Base-by-base conservation (phyloP, 768 basidiomycete species). In the Inosperma sp. region DNA sequence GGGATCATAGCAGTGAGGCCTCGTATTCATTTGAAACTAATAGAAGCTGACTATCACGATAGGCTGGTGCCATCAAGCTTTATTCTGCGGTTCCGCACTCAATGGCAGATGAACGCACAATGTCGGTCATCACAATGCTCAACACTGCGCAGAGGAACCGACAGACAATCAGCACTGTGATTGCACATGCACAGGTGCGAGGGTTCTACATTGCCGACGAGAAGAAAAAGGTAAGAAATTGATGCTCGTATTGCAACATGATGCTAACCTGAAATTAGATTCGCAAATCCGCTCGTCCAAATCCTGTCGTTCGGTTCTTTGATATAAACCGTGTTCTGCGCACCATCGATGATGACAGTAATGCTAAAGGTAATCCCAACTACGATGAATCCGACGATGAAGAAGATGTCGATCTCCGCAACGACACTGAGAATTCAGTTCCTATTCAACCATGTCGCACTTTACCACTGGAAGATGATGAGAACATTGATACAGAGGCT, bases 61-160 rank as follows among this genome's bases (percentile, higher is more conserved):
- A 72, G 70, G 62, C 61, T 27, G 49, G 67, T 22, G 66, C 64
- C 2, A 55, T 69, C 36, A 70, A 70, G 42, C 53, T 72, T 1
- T 68, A 58, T 48, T 65, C 68, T 0, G 58, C 63, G 3, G 52
- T 65, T 26, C 65, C 69, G 5, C 64, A 66, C 53, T 71, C 69
- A 3, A 72, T 72, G 69, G 68, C 66, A 10, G 70, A 72, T 51
- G 68, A 72, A 49, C 58, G 66, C 8, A 68, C 71, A 0, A 62
- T 66, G 57, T 71, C 70, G 2, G 59, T 55, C 7, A 34, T 72
- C 37, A 66, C 68, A 2, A 61, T 64, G 61, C 44, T 68, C 12
- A 69, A 71, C 52, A 55, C 65, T 2, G 61, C 68, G 0, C 59
- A 59, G 36, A 58, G 64, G 8, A 65, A 62, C 42, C 49, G 55